Base-by-base conservation (phyloP, 108 stramenopile species). In the Cyclostephanos invisitatus region DNA sequence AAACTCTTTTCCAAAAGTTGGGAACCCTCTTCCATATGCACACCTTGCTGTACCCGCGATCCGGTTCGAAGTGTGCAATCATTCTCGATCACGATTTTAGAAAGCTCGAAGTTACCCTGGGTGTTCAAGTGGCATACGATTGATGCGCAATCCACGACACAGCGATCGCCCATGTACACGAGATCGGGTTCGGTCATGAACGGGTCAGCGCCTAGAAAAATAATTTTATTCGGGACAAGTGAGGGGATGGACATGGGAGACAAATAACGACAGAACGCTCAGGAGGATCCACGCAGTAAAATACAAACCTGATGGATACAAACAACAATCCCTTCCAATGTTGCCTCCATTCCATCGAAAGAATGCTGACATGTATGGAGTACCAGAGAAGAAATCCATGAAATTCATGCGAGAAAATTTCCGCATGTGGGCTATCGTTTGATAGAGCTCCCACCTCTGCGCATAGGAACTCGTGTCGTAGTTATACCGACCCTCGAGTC, bases 171-270 rank as follows among this genome's bases (percentile, higher is more conserved):
- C 18, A 90, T 86, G 17, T 28, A 61, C 5, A 87, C 78, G 44
- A 86, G 67, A 54, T 87, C 84, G 8, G 83, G 86, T 54, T 90
- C 86, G 7, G 89, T 73, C 88, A 89, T 86, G 67, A 70, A 79
- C 2, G 85, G 84, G 60, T 89, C 88, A 35, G 22, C 62, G 40
- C 37, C 37, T 57, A 11, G 44, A 29, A 29, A 12, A 10, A 14
- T 32, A 46, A 15, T 0, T 3, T 46, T 2, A 17, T 25, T 28
- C 4, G 46, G 6, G 10, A 0, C n/a, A 0, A 46, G 44, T 46
- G 12, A 46, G 47, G 29, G 48, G 48, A 66, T 17, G 29, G 10
- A 49, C 15, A 27, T 10, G 64, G 49, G 25, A 8, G 0, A 49
- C n/a, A n/a, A n/a, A n/a, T n/a, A 49, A 28, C 0, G 7, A 32